Conservation (phyloP, 2,329 filamentous ascomycete species). For the Dryadomyces quercus-mongolicae region DNA sequence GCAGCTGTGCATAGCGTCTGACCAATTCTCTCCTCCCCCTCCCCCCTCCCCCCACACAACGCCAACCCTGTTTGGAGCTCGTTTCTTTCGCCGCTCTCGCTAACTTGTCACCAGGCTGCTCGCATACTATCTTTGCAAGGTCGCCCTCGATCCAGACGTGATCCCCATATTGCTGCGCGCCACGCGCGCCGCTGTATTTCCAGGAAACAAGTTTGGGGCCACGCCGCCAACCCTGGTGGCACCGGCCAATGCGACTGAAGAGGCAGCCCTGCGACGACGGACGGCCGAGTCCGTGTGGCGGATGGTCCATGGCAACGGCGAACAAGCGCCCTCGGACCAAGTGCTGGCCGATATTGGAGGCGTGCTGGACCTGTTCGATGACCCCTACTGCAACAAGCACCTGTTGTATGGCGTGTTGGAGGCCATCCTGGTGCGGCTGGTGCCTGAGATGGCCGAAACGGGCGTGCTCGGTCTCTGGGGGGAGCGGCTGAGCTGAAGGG, state of each 20-base stretch:
- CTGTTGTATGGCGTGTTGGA: slow-evolving; percentile 75
- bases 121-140: slow-evolving; percentile 41
- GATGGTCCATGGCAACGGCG: neutral
- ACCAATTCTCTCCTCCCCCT: too few relatives aligned
- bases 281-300: slow-evolving; percentile 10
- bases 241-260: slow-evolving; percentile 46
- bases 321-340: neutral
- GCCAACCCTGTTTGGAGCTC: too few relatives aligned
- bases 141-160: slow-evolving; percentile 50
- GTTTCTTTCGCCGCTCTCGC: too few relatives aligned
- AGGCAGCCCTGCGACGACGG: slow-evolving; percentile 41
- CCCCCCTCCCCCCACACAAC: too few relatives aligned
- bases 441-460: slow-evolving; percentile 72
- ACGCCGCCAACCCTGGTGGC: slow-evolving; percentile 44
- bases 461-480: slow-evolving; percentile 61
- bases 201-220: slow-evolving; percentile 61
- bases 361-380: slow-evolving; percentile 62
- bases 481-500: slow-evolving; percentile 45
- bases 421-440: slow-evolving; percentile 63
- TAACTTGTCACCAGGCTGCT: slow-evolving; percentile 38
- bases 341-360: slow-evolving; percentile 47
- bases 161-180: slow-evolving; percentile 57
- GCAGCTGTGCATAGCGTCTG: too few relatives aligned
- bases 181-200: slow-evolving; percentile 70
- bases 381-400: slow-evolving; percentile 88